A percentile compares a stretch with the other conserved stretches of the same genome.
Conservation (phyloP, 768 basidiomycete species). For the Crassisporium funariophilum region DNA sequence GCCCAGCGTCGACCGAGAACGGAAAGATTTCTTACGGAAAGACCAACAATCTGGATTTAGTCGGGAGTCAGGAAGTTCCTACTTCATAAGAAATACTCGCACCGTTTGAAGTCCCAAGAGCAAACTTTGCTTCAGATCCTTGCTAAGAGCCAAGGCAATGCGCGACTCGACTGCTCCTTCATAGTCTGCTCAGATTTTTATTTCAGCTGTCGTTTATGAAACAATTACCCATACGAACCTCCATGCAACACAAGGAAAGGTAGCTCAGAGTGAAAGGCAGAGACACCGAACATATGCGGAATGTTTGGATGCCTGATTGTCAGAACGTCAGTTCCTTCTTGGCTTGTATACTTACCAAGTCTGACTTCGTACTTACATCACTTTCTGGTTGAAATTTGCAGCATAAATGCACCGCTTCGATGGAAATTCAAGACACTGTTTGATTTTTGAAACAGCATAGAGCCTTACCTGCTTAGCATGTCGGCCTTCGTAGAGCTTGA, state of each 20-base stretch:
- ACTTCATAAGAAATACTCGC: background rate
- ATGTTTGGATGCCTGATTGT: conserved; percentile 5
- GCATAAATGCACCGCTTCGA: conserved; percentile 2
- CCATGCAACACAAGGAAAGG: conserved; percentile 8
- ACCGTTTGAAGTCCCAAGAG: conserved; percentile 6
- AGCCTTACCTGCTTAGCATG: background rate
- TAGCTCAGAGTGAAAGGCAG: conserved; percentile 1
- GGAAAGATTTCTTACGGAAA: conserved; percentile 1
- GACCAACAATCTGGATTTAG: conserved; percentile 1
- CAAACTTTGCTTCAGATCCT: conserved; percentile 5
- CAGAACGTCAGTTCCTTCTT: background rate
- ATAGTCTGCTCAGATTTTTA: background rate
- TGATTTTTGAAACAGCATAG: background rate
- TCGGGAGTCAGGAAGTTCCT: background rate
- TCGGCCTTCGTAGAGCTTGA: background rate
- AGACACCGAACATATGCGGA: conserved; percentile 6
- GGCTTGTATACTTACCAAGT: background rate
- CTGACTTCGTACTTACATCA: conserved; percentile 1
- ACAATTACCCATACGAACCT: conserved; percentile 3
- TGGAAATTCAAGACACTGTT: background rate
- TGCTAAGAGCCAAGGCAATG: background rate
- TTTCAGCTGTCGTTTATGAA: background rate
- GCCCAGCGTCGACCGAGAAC: background rate
- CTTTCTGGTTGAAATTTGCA: conserved; percentile 5
- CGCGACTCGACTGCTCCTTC: background rate